Base-by-base conservation (phyloP, 176 grass and related monocot genomes). In the Eleusine indica region DNA sequence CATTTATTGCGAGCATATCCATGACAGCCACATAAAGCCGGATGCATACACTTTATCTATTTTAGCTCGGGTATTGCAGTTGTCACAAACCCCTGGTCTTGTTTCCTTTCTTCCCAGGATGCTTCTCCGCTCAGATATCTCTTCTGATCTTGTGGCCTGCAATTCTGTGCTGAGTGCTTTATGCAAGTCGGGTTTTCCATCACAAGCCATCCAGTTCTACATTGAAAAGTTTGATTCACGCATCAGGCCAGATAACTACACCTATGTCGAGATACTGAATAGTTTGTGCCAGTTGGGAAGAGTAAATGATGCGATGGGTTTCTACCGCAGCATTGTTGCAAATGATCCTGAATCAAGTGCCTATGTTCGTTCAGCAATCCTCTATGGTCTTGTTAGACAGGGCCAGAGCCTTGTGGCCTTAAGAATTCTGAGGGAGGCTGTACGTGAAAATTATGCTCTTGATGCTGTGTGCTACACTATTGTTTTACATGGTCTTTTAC, bases 31-130 rank as follows among this genome's bases (percentile, higher is more conserved):
- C n/a, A 85, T 98, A 71, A 90, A 95, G 29, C 89, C 85, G 4
- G 93, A 98, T 81, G 83, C 93, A 68, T 95, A 82, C 80, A 95
- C 93, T 35, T 30, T 98, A 47, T 93, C 96, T 66, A 95, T 89
- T 70, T 83, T 95, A 70, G 69, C 88, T 79, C 80, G 42, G 30
- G 30, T 86, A 80, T 88, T 98, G 69, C 76, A 75, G 49, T 81
- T 86, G 63, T 90, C 87, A 51, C 30, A 54, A 60, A 88, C 90
- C 47, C 84, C 79, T 49, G 41, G 63, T 56, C 81, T 90, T 47
- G 76, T 95, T 86, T 83, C 75, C 57, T 82, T 88, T 62, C 84
- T 98, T 86, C 85, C 81, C 43, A 87, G 71, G 53, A 84, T 93
- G 76, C 74, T 93, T 79, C 57, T 76, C 11, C 62, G 70, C 38